Conservation (phyloP, 139 green algal genomes). For the Micromonas pusilla region DNA sequence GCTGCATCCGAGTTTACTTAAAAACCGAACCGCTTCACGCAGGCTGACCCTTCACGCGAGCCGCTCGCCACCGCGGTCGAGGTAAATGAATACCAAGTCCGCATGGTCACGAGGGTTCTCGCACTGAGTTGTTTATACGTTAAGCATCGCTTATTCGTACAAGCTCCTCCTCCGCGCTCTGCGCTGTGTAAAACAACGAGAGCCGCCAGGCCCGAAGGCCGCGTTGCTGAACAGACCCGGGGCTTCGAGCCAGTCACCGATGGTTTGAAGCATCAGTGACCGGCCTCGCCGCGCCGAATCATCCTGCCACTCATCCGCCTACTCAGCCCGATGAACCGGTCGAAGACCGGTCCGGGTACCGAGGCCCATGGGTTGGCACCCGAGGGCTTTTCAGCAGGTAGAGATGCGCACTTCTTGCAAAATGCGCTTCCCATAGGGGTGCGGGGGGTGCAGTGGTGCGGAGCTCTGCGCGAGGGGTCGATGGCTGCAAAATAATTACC, state of each 20-base stretch:
- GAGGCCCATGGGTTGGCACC: conserved; percentile 3
- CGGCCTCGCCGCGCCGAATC: conserved; percentile 21
- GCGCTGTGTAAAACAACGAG: neutral
- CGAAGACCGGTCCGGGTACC: neutral
- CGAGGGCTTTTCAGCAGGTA: conserved; percentile 13
- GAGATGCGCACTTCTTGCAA: no score
- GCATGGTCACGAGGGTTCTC: conserved; percentile 24
- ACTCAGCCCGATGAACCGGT: conserved; percentile 15
- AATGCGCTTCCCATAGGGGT: no score
- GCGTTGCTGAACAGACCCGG: neutral
- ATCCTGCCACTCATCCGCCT: conserved; percentile 24
- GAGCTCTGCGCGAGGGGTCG: no score
- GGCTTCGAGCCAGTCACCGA: conserved; percentile 1
- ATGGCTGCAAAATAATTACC: no score
- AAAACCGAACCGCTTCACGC: conserved; percentile 11
- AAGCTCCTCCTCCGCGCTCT: conserved; percentile 21
- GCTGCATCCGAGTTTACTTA: neutral
- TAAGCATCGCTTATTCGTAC: conserved; percentile 27
- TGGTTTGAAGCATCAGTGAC: neutral
- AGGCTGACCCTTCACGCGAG: conserved; percentile 22
- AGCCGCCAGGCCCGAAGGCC: conserved; percentile 17
- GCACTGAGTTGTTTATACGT: conserved; percentile 21
- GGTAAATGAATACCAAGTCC: neutral
- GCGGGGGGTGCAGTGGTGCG: no score
- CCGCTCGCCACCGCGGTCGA: conserved; percentile 20